Conservation (phyloP, 495 filamentous ascomycete species). For the Letharia lupina region DNA sequence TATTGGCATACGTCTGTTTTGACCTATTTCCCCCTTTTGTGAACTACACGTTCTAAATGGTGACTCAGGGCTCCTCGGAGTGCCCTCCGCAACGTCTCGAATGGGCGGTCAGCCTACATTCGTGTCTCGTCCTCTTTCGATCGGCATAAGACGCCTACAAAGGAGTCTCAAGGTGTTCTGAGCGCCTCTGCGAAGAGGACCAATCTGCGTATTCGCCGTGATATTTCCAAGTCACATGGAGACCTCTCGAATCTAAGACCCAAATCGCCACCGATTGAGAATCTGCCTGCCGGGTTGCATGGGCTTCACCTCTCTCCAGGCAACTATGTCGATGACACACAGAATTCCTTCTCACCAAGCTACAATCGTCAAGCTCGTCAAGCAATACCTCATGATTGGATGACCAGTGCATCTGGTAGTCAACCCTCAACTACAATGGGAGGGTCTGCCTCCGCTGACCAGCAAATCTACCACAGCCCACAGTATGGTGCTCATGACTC, state of each 20-base stretch:
- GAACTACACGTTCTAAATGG: neutral
- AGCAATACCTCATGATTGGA: neutral
- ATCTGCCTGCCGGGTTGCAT: neutral
- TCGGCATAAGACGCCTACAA: neutral
- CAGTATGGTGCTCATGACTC: no score
- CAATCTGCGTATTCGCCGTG: slow-evolving; percentile 1
- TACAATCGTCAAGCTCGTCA: slow-evolving; percentile 10
- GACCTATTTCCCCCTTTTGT: neutral
- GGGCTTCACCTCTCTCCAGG: neutral
- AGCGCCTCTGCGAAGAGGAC: neutral
- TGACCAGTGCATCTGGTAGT: neutral
- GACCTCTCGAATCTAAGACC: slow-evolving; percentile 14
- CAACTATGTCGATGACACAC: slow-evolving; percentile 5
- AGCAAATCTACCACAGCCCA: neutral
- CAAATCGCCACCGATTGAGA: slow-evolving; percentile 7
- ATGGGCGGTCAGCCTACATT: neutral
- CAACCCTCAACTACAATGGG: neutral
- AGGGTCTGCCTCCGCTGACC: neutral
- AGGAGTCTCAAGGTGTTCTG: slow-evolving; percentile 1
- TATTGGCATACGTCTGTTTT: slow-evolving; percentile 6
- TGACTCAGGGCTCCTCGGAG: slow-evolving; percentile 10
- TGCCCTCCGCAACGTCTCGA: neutral
- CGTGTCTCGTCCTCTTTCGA: neutral
- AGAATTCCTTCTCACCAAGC: neutral
- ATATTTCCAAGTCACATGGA: slow-evolving; percentile 14